These are phyloP conservation scores for Colletotrichum destructivum DNA, from an alignment of 2,329 filamentous ascomycete species.

Conservation along the genomic window DNA sequence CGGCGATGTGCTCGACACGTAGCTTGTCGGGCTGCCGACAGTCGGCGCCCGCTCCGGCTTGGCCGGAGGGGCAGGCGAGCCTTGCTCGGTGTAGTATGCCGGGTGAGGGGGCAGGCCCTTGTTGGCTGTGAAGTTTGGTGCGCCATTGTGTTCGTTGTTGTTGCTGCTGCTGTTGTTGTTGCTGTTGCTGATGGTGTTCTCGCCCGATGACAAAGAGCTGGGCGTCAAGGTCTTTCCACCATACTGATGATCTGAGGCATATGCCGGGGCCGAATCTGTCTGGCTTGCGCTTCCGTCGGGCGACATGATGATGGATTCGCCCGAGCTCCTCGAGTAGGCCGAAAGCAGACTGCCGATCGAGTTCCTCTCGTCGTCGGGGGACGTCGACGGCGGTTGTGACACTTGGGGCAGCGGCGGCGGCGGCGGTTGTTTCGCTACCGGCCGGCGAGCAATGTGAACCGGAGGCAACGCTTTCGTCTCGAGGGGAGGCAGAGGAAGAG, in stretches of 20 bases:
- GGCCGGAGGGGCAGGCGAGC: conserved; percentile 14
- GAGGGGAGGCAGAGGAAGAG: conserved; percentile 42
- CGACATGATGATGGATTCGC: conserved; percentile 59
- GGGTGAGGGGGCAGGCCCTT: conserved; percentile 41
- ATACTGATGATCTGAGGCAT: conserved; percentile 29
- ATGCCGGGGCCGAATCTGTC: conserved; percentile 46
- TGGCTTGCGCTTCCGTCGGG: conserved; percentile 55
- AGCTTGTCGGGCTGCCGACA: conserved; percentile 43
- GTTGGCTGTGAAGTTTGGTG: conserved; percentile 34
- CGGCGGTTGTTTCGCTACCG: conserved; percentile 30
- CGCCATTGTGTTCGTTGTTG: conserved; percentile 24
- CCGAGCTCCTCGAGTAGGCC: conserved; percentile 66
- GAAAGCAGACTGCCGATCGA: conserved; percentile 71
- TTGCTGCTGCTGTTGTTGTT: conserved; percentile 8
- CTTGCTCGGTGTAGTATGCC: conserved; percentile 14
- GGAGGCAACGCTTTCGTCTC: conserved; percentile 43
- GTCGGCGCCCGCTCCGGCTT: conserved; percentile 20
- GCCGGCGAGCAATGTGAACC: conserved; percentile 32
- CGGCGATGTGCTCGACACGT: conserved; percentile 47
- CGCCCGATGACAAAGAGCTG: conserved; percentile 20
- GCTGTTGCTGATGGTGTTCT: not conserved
- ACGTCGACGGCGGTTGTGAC: not conserved
- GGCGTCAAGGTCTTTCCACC: conserved; percentile 29
- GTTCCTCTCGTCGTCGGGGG: conserved; percentile 56
- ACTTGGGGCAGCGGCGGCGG: not conserved